phyloP scores from a whole-genome alignment of 805 yeast species.

The Cyberlindnera samutprakarnensis region DNA sequence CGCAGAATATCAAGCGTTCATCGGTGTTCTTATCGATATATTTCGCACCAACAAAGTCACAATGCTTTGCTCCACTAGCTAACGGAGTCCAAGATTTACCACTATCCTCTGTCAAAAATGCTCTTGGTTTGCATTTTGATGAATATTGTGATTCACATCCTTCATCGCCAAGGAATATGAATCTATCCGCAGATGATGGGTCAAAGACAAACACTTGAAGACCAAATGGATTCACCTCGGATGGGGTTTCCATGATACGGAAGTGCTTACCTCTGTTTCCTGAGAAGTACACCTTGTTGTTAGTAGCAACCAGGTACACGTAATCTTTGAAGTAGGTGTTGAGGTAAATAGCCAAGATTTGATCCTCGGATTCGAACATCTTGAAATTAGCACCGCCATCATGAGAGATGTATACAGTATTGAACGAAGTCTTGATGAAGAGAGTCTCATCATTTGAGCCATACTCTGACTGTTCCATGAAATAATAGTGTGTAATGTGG shows the following conservation, averaged over 20 bases:
- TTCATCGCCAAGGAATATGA: conserved; percentile 63
- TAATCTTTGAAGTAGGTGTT: conserved; percentile 54
- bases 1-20: conserved; percentile 57
- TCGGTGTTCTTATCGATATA: conserved; percentile 34
- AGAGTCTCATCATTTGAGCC: conserved; percentile 52
- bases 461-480: conserved; percentile 36
- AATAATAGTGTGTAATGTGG: conserved; percentile 43
- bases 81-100: conserved; percentile 57
- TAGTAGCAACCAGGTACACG: conserved; percentile 18
- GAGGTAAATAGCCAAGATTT: conserved; percentile 40
- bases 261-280: conserved; percentile 50
- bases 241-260: conserved; percentile 31
- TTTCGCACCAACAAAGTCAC: conserved; percentile 54
- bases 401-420: conserved; percentile 53
- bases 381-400: conserved; percentile 29
- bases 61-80: conserved; percentile 40
- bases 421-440: conserved; percentile 46
- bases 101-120: conserved; percentile 55
- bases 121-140: conserved; percentile 41
- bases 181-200: conserved; percentile 38
- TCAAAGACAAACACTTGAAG: conserved; percentile 54
- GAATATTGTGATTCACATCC: conserved; percentile 34
- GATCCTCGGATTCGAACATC: conserved; percentile 20
- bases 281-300: conserved; percentile 40
- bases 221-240: conserved; percentile 39